These are phyloP conservation scores for Saccharomyces jurei DNA, from an alignment of 805 yeast species.

Conservation along the genomic window DNA sequence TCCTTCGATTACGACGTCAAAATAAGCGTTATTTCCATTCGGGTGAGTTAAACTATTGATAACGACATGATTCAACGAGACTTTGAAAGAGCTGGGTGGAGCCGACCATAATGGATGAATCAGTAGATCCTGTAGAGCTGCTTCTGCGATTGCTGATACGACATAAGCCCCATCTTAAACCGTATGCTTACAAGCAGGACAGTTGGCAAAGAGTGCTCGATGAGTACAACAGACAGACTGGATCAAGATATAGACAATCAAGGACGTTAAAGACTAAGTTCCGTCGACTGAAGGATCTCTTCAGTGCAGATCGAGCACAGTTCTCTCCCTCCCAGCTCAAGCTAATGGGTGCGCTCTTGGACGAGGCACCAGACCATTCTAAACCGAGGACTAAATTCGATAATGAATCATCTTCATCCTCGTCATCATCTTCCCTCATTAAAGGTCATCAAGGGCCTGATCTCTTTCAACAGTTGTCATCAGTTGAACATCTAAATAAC, in stretches of 20 bases:
- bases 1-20: neutral
- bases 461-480: neutral
- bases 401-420: neutral
- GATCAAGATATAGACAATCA: conserved; percentile 21
- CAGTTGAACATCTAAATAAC: conserved; percentile 1
- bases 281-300: conserved; percentile 17
- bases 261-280: conserved; percentile 26
- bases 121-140: conserved; percentile 13
- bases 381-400: neutral
- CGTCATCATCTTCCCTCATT: neutral
- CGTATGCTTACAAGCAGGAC: conserved; percentile 17
- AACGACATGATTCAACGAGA: neutral
- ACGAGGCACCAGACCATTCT: conserved; percentile 3
- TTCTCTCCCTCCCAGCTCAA: conserved; percentile 9
- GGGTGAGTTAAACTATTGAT: neutral
- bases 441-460: neutral
- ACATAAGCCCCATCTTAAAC: conserved; percentile 25
- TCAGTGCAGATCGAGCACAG: conserved; percentile 3
- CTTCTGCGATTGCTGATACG: conserved; percentile 17
- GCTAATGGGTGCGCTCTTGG: conserved; percentile 7
- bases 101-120: neutral
- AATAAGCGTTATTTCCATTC: conserved; percentile 1
- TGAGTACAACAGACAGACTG: conserved; percentile 20
- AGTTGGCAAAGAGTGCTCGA: conserved; percentile 24
- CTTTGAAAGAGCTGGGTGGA: neutral